phyloP scores from a whole-genome alignment of 805 yeast genomes.

The Metschnikowia matae region DNA sequence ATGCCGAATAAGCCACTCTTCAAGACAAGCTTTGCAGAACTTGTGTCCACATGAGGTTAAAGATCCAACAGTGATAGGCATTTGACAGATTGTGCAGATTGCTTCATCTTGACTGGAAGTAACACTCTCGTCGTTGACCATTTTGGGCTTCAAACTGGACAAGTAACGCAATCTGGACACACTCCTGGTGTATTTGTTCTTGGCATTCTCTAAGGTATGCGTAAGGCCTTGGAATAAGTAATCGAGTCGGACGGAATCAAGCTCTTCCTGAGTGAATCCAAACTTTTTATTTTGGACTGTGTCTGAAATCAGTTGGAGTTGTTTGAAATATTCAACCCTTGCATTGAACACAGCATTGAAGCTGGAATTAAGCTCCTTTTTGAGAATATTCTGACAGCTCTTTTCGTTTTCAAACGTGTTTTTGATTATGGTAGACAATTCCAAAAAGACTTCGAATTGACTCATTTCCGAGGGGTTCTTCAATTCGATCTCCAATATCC shows the following conservation, averaged over 20 bases:
- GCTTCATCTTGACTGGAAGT: slow-evolving; percentile 29
- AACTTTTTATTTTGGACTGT: slow-evolving; percentile 46
- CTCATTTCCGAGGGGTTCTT: slow-evolving; percentile 16
- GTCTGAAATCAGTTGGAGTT: slow-evolving; percentile 83
- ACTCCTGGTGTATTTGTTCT: slow-evolving; percentile 24
- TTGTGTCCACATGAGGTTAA: slow-evolving; percentile 89
- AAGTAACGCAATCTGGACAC: slow-evolving; percentile 36
- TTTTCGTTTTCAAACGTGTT: slow-evolving; percentile 42
- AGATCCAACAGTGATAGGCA: slow-evolving; percentile 67
- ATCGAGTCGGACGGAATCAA: slow-evolving; percentile 6
- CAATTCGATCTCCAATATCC: slow-evolving; percentile 23
- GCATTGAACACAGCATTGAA: slow-evolving; percentile 69
- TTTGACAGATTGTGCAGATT: slow-evolving; percentile 76
- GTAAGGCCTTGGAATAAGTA: slow-evolving; percentile 6
- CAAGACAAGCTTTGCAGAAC: slow-evolving; percentile 78
- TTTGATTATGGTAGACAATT: slow-evolving; percentile 22
- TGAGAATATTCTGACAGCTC: slow-evolving; percentile 35
- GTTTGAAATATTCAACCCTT: slow-evolving; percentile 78
- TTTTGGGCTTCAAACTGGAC: slow-evolving; percentile 19
- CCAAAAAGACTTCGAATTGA: slow-evolving; percentile 18
- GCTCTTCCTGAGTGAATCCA: slow-evolving; percentile 6
- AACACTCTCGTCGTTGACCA: slow-evolving; percentile 6
- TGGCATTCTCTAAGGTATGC: slow-evolving; percentile 6
- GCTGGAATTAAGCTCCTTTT: slow-evolving; percentile 46
- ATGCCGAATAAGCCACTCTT: slow-evolving; percentile 61